phyloP scores from a whole-genome alignment of 805 yeast genomes.

The Saccharomycopsis sp. region DNA sequence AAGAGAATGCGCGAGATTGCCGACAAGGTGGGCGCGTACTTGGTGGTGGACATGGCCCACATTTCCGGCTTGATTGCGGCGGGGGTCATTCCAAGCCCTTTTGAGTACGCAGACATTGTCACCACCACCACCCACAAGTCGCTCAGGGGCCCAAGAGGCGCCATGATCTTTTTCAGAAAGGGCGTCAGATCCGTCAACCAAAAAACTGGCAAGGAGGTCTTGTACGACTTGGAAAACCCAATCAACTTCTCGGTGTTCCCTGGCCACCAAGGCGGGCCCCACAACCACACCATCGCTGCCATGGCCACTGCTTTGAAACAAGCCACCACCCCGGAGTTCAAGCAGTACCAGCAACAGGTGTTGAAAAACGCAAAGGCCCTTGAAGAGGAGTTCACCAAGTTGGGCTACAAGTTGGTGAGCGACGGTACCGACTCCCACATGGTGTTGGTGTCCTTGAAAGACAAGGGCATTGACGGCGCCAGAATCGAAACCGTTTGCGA shows the following conservation, averaged over 20 bases:
- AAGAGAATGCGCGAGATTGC: slow-evolving; percentile 85
- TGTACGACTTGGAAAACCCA: slow-evolving; percentile 80
- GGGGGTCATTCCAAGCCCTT: slow-evolving; percentile 84
- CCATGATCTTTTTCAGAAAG: slow-evolving; percentile 94
- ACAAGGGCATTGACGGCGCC: slow-evolving; percentile 82
- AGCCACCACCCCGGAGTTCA: slow-evolving; percentile 82
- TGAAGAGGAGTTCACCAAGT: slow-evolving; percentile 53
- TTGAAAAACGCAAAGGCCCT: slow-evolving; percentile 73
- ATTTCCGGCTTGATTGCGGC: slow-evolving; percentile 95
- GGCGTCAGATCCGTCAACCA: slow-evolving; percentile 74
- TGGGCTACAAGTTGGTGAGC: slow-evolving; percentile 73
- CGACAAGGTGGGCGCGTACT: slow-evolving; percentile 86
- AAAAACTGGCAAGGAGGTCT: slow-evolving; percentile 77
- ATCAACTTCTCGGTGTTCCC: slow-evolving; percentile 98
- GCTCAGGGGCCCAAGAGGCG: slow-evolving; percentile 98
- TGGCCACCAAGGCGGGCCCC: slow-evolving; percentile 99
- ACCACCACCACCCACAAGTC: slow-evolving; percentile 98
- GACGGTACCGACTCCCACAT: slow-evolving; percentile 94
- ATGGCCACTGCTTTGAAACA: slow-evolving; percentile 92
- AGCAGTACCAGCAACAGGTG: slow-evolving; percentile 75
- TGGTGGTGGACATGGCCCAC: slow-evolving; percentile 95
- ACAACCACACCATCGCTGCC: slow-evolving; percentile 95
- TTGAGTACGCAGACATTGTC: slow-evolving; percentile 88
- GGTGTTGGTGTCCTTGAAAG: slow-evolving; percentile 74
- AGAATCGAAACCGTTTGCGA: slow-evolving; percentile 87